Percentiles rank a stretch among this genome's conserved stretches.
Conservation (phyloP, 768 basidiomycete species). For the Mrakia frigida region DNA sequence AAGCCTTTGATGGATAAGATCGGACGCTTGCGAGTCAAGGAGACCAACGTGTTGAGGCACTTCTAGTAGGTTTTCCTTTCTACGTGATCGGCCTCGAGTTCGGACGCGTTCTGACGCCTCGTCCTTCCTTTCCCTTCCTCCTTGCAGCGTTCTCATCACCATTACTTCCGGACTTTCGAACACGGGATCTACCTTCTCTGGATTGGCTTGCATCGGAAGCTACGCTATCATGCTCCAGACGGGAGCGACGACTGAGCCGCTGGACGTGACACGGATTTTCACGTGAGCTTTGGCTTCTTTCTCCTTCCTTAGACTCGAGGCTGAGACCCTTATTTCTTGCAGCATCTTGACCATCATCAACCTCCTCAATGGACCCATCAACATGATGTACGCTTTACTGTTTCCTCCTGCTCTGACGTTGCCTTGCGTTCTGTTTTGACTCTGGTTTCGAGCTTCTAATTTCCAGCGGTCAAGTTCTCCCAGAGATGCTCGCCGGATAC, state of each 20-base stretch:
- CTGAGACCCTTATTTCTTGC: neutral
- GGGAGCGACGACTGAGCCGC: neutral
- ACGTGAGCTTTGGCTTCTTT: neutral
- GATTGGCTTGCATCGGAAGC: conserved; percentile 6
- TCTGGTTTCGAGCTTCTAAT: too few species aligned
- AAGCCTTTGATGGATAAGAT: neutral
- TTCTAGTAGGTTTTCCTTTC: conserved; percentile 15
- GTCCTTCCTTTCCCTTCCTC: neutral
- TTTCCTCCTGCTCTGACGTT: too few species aligned
- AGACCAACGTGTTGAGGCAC: neutral
- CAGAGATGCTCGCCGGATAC: conserved; percentile 12
- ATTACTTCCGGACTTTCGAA: neutral
- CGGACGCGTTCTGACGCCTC: too few species aligned
- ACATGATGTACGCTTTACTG: neutral
- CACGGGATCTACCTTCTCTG: neutral
- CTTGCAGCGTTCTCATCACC: neutral
- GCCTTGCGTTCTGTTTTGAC: too few species aligned
- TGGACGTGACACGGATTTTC: conserved; percentile 14
- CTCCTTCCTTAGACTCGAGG: too few species aligned
- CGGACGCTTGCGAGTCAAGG: neutral
- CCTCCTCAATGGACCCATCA: conserved; percentile 9
- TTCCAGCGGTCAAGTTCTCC: conserved; percentile 4
- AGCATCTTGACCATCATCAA: conserved; percentile 19
- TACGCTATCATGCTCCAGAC: conserved; percentile 15
- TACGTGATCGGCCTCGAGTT: neutral